Evolutionary conservation across 2,329 filamentous ascomycete species (phyloP).

Genomic region (Stachybotrys chartarum): DNA sequence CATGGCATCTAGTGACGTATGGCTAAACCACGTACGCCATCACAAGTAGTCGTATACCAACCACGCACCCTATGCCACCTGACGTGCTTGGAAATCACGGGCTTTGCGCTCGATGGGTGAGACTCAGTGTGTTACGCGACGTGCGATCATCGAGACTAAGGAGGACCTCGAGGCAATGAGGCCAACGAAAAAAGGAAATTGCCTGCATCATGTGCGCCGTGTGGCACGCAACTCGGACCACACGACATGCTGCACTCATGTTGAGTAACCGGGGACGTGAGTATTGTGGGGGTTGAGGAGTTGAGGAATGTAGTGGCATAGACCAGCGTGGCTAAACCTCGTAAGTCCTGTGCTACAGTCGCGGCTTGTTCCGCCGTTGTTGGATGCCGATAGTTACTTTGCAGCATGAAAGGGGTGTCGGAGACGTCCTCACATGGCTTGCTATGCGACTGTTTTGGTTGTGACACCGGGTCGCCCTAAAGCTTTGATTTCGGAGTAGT

Average conservation of each 20-base stretch:
- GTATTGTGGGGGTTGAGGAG: not conserved
- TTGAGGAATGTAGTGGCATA: not conserved
- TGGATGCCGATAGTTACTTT: no score
- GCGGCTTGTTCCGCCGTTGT: no score
- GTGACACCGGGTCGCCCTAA: conserved; percentile 15
- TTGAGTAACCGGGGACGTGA: not conserved
- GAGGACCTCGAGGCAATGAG: not conserved
- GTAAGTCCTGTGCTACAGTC: no score
- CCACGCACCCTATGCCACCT: no score
- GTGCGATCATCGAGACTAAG: not conserved
- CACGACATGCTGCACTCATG: not conserved
- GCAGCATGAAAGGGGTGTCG: not conserved
- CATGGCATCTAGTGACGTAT: no score
- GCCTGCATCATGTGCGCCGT: not conserved
- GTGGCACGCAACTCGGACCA: not conserved
- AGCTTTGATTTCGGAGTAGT: conserved; percentile 45
- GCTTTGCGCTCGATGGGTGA: not conserved
- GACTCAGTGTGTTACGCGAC: not conserved
- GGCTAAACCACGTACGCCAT: no score
- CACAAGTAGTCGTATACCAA: no score
- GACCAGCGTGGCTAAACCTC: no score
- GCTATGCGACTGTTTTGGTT: not conserved
- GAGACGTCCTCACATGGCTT: not conserved
- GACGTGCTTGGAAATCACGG: not conserved
- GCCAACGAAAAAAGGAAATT: not conserved